A percentile compares a stretch with the other conserved stretches of the same genome.
Conservation (phyloP, 1,139 yeast species). For the Pichia sp. region DNA sequence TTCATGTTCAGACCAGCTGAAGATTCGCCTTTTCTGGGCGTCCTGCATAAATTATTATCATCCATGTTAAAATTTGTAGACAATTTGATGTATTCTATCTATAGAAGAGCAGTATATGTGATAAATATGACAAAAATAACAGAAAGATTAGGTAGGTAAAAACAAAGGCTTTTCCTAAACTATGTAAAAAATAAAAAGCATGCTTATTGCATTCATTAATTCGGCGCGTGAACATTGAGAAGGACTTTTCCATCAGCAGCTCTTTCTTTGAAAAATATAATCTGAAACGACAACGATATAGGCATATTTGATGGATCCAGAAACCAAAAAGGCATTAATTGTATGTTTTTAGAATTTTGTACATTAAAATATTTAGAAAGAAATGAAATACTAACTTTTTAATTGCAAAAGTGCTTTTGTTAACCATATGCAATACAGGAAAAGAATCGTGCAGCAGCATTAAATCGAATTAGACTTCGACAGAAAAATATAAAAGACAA, state of each 20-base stretch:
- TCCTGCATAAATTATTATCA: constrained; percentile 13
- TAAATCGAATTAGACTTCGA: constrained; percentile 48
- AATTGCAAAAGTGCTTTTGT: not conserved
- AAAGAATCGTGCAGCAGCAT: constrained; percentile 52
- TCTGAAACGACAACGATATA: not conserved
- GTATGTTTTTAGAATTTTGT: not conserved
- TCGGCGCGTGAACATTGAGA: not conserved
- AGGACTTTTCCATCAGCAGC: not conserved
- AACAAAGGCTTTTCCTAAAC: not conserved
- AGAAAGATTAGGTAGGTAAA: not conserved
- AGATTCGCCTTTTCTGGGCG: constrained; percentile 15
- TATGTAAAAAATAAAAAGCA: not conserved
- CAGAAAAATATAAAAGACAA: constrained; percentile 24
- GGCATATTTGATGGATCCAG: not conserved
- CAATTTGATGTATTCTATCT: not conserved
- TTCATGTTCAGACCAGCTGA: constrained; percentile 9
- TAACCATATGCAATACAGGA: not conserved
- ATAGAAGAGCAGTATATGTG: not conserved
- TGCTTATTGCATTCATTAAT: not conserved
- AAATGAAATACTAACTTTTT: constrained; percentile 1
- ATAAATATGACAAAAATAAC: not conserved
- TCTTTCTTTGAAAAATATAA: not conserved
- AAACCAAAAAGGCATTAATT: not conserved
- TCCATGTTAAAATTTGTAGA: constrained; percentile 1
- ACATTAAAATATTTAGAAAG: not conserved